Evolutionary conservation across 1,139 yeast species (phyloP).

Genomic region (Candida frijolesensis): DNA sequence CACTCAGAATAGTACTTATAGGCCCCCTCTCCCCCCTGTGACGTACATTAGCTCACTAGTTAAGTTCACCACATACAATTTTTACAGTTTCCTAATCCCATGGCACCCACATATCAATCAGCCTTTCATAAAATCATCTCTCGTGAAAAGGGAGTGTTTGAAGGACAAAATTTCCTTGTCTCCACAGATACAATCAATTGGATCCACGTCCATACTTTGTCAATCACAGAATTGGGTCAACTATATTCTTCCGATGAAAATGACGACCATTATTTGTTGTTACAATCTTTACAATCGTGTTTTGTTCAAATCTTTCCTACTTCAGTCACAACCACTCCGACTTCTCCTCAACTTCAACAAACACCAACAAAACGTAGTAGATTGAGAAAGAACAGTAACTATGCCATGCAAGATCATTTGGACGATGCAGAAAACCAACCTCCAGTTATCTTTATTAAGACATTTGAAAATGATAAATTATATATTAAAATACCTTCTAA

Average conservation of each 20-base stretch:
- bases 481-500: slow-evolving; percentile 49
- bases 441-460: slow-evolving; percentile 50
- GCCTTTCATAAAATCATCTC: slow-evolving; percentile 34
- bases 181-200: slow-evolving; percentile 44
- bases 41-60: no score
- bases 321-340: neutral
- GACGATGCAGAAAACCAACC: slow-evolving; percentile 26
- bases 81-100: neutral
- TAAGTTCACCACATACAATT: no score
- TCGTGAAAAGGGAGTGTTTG: slow-evolving; percentile 40
- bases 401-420: neutral
- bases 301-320: slow-evolving; percentile 40
- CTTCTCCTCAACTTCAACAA: slow-evolving; percentile 5
- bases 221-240: slow-evolving; percentile 41
- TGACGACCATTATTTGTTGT: slow-evolving; percentile 32
- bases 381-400: neutral
- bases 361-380: slow-evolving; percentile 8
- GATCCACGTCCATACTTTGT: slow-evolving; percentile 35
- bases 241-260: slow-evolving; percentile 38
- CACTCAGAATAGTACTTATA: no score
- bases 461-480: slow-evolving; percentile 48
- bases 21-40: no score
- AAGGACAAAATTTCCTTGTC: slow-evolving; percentile 36
- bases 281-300: slow-evolving; percentile 45
- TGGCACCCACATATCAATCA: slow-evolving; percentile 17